phyloP scores from a whole-genome alignment of 1,284 basidiomycete species.

The Tilletia setariae region DNA sequence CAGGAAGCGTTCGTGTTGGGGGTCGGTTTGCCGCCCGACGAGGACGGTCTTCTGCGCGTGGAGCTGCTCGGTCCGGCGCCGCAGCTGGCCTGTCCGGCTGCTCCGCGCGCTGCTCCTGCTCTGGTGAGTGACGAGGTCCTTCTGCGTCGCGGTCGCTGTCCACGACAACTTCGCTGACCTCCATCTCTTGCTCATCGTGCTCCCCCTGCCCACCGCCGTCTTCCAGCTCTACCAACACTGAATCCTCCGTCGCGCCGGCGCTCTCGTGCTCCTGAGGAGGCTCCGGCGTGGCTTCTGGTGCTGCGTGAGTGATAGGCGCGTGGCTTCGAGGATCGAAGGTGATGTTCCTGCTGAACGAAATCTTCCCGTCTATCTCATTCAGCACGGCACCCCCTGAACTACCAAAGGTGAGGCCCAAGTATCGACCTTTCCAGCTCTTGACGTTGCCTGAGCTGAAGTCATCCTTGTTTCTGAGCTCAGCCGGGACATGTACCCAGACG shows the following conservation, averaged over 20 bases:
- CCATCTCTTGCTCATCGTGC: no score
- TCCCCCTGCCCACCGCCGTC: no score
- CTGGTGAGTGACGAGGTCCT: no score
- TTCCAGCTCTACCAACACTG: no score
- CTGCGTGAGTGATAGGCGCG: no score
- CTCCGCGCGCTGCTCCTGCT: no score
- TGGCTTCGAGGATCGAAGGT: background rate
- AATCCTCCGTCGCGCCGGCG: no score
- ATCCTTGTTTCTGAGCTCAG: background rate
- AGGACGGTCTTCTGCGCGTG: no score
- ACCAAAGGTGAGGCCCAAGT: background rate
- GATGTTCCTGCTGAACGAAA: background rate
- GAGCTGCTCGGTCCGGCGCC: background rate
- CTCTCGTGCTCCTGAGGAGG: background rate
- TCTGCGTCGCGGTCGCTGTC: no score
- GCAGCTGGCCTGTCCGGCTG: background rate
- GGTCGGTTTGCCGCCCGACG: no score
- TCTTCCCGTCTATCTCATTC: background rate
- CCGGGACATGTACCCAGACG: background rate
- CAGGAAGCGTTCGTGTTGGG: background rate
- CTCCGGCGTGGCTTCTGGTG: background rate
- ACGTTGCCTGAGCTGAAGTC: background rate
- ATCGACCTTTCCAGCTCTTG: background rate
- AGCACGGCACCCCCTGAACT: background rate
- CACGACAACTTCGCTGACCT: no score